A percentile compares a stretch with the other conserved stretches of the same genome.
Evolutionary conservation across 805 yeast genomes (phyloP).

Genomic region (Wickerhamiella azymoides): DNA sequence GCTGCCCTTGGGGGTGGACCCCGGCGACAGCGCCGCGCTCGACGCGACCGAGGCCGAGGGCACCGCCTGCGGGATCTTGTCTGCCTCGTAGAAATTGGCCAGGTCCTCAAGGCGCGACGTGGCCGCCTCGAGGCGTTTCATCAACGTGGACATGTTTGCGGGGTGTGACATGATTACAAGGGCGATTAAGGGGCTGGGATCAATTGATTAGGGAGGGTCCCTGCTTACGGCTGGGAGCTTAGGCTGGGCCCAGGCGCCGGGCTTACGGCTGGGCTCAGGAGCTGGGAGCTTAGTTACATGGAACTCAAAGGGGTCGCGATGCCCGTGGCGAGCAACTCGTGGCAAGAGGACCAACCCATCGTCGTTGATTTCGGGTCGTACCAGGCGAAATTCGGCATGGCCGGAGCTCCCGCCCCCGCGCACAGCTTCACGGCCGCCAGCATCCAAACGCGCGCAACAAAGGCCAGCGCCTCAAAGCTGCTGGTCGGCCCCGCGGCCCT

Average conservation of each 20-base stretch:
- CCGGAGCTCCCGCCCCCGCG: constrained; percentile 28
- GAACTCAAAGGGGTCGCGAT: not conserved
- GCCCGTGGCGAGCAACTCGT: constrained; percentile 21
- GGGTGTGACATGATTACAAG: constrained; percentile 41
- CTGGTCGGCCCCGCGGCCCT: constrained; percentile 73
- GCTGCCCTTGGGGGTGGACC: not conserved
- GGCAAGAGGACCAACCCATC: constrained; percentile 51
- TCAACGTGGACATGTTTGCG: constrained; percentile 68
- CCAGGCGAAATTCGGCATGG: constrained; percentile 28
- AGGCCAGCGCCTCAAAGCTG: constrained; percentile 39
- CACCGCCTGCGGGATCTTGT: not conserved
- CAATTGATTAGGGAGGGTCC: not conserved
- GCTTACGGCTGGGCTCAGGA: too few species aligned
- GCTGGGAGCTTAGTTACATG: too few species aligned
- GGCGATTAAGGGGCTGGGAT: not conserved
- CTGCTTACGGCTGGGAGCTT: too few species aligned
- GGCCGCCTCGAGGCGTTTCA: constrained; percentile 77
- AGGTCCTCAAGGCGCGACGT: constrained; percentile 86
- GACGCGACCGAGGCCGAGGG: not conserved
- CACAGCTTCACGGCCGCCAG: constrained; percentile 54
- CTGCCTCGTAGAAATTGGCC: constrained; percentile 35
- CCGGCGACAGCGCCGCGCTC: not conserved
- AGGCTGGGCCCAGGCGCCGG: too few species aligned
- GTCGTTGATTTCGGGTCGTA: constrained; percentile 79
- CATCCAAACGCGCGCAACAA: constrained; percentile 69